Base-by-base conservation (phyloP, 2,329 filamentous ascomycete species). In the Aspergillus calidoustus region DNA sequence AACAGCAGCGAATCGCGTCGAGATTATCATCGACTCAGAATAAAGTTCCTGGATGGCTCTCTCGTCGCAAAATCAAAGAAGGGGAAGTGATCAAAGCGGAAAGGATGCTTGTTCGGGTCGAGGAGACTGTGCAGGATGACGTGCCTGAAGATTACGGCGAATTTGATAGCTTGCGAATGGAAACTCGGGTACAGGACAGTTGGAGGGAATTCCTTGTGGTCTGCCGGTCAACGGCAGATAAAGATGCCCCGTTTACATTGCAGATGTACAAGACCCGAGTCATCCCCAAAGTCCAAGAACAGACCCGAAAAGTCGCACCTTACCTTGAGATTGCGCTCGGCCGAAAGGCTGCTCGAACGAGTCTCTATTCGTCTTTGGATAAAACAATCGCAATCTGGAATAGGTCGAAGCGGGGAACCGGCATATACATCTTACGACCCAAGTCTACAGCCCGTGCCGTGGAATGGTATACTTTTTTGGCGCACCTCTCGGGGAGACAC, bases 401-500 rank as follows among this genome's bases (percentile, higher is more conserved):
- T 34, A 83, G 84, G 3, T 78, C 79, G 61, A 81, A 80, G 58
- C 76, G 74, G 19, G 83, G 86, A 3, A 87, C 85, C 1, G 80
- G 81, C 38, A 88, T 90, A 56, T 85, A 84, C 65, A 87, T 90
- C 62, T 82, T 90, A 74, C 83, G 86, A 31, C 82, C 87, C 6
- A 82, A 84, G 13, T 88, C 87, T 19, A 81, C 83, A 2, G 84
- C 86, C 6, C 85, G 85, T 67, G 85, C 87, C 7, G 84, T 88
- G 9, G 88, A 90, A 71, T 90, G 88, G 88, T 89, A 87, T 70
- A 89, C 87, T 0, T 89, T 89, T 65, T 77, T 90, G 15, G 80
- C 83, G 13, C 84, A 85, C 56, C 79, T 84, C 7, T 76, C 90
- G 22, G 88, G 88, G 43, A 86, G 83, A 81, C 79, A 81, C 50